phyloP scores from a whole-genome alignment of 129 eudicot genomes.

The Heracleum sosnowskyi region DNA sequence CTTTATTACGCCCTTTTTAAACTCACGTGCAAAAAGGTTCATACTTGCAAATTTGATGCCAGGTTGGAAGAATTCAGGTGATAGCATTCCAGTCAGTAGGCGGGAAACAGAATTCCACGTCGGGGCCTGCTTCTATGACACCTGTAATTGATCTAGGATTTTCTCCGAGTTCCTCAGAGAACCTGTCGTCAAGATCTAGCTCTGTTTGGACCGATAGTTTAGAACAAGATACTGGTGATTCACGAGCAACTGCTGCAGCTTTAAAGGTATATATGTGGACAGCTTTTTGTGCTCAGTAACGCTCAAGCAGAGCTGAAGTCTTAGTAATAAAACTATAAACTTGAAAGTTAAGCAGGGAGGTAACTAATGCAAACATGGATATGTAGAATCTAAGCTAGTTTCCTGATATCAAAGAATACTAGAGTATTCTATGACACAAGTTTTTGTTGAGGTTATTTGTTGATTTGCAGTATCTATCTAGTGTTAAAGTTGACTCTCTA shows the following conservation, averaged over 20 bases:
- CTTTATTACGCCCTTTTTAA: background rate
- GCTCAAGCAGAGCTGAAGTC: background rate
- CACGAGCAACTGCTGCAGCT: constrained; percentile 41
- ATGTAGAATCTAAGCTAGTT: background rate
- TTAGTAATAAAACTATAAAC: background rate
- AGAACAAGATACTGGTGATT: constrained; percentile 85
- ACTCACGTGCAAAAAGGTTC: background rate
- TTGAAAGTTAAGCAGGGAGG: background rate
- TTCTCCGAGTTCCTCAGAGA: constrained; percentile 60
- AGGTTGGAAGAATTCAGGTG: constrained; percentile 99
- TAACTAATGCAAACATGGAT: background rate
- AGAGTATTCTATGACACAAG: background rate
- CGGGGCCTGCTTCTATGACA: constrained; percentile 46
- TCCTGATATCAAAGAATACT: background rate
- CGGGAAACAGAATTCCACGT: constrained; percentile 59
- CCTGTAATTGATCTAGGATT: constrained; percentile 70
- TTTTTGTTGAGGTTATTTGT: background rate
- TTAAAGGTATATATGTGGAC: constrained; percentile 46
- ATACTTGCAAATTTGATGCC: constrained; percentile 14
- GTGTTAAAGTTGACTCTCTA: background rate
- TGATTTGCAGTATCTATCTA: background rate
- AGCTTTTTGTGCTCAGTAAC: background rate
- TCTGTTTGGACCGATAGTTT: constrained; percentile 39
- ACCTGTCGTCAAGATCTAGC: constrained; percentile 39
- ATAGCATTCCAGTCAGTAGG: constrained; percentile 93